Evolutionary conservation across 225 moss, liverwort and hornwort species (phyloP), one percentile per base, ranked within the genome.

Genomic region (Bryum argenteum): DNA sequence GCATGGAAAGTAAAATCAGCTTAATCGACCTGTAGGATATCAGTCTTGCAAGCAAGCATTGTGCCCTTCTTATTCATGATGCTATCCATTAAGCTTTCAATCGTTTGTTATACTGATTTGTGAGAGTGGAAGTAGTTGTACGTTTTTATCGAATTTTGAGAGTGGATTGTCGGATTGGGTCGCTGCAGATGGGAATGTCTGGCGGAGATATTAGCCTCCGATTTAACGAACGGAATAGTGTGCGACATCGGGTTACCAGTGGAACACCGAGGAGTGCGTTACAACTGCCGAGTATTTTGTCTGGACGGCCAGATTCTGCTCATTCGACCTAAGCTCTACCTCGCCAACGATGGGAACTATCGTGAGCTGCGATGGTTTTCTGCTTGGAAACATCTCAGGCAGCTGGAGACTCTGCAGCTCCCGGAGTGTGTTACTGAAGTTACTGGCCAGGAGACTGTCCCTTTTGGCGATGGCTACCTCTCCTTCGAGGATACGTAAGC

Each of bases 281-380:
- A 92, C 80, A 95, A 95, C 71, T 92, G 92, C 54, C 78, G 95
- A 78, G 88, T 81, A 0, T 85, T 79, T 45, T 95, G 92, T 74
- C 88, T 95, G 8, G 63, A 95, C 76, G 85, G 92, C 53, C 77
- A 70, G 52, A 85, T 92, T 62, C 76, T 95, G 39, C 80, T 92
- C 76, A 82, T 95, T 28, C 87, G 95, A 16, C 95, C 90, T 1
- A 92, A 95, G 75, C 81, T 90, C 14, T 90, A 77, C 79, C 43
- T 95, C 26, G 95, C 95, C n/a, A 95, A 95, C 54, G 95, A 92
- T 75, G 90, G 95, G 2, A 95, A 95, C 26, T 95, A 95, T 71
- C 81, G 95, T 72, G 92, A 92, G 48, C 79, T 79, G 17, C 89
- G 95, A 23, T 92, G 95, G 90, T 95, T 95, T 76, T 86, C 92